Evolutionary conservation across 2,329 filamentous ascomycete species (phyloP), one percentile per base, ranked within the genome.

Genomic region (Pestalotiopsis sp.): DNA sequence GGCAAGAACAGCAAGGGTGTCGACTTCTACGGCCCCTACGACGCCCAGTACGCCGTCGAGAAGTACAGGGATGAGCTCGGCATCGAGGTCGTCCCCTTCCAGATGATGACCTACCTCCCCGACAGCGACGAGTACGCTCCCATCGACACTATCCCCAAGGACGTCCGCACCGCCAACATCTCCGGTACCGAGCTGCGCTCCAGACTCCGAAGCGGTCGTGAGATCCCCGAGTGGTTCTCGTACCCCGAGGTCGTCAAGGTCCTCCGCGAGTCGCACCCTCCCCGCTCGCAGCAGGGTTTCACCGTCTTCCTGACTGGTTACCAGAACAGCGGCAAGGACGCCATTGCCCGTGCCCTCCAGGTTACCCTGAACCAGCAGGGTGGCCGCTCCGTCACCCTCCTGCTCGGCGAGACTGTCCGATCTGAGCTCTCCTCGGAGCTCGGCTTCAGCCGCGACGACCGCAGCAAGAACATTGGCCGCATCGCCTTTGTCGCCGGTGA

Each of bases 201-300:
- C 78, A 93, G 96, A 76, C 91, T 99, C 72, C 91, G 92, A 78
- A 97, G 92, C 70, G 96, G 96, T 75, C 93, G 93, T 76, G 94
- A 97, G 76, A 99, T 99, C 76, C 96, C 96, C 75, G 94, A 97
- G 83, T 99, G 96, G 96, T 99, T 99, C 89, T 98, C 96, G 39
- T 99, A 99, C 87, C 95, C 96, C 71, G 96, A 99, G 86, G 96
- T 99, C 75, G 96, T 99, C 84, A 91, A 91, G 82, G 96, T 98
- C 64, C 92, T 99, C 71, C 92, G 96, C 77, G 95, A 99, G 86
- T 97, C 95, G 75, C 96, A 98, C 86, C 96, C 95, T 64, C 90
- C 97, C 65, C 93, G 96, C 74, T 91, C 90, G 76, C 89, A 92
- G 78, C 97, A 99, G 86, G 96, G 96, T 72, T 99, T 99, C 89